A percentile compares a stretch with the other conserved stretches of the same genome.
Evolutionary conservation across 495 filamentous ascomycete species (phyloP).

Genomic region (Lasiosphaeris hirsuta): DNA sequence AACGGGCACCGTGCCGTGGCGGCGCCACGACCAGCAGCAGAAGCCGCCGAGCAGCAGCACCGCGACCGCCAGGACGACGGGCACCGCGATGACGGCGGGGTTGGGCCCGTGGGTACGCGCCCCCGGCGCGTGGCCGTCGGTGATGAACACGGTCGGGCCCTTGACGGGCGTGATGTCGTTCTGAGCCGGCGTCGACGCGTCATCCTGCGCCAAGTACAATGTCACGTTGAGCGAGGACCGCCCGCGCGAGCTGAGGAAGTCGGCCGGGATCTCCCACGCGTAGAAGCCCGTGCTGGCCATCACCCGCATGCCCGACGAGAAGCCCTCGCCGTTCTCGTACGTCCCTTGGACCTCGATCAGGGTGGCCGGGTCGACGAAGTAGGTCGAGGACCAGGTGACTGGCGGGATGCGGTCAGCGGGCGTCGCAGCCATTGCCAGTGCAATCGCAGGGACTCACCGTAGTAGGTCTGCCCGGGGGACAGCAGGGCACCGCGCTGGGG

Average conservation of each 20-base stretch:
- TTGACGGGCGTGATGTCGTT: background rate
- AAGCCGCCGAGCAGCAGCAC: slow-evolving; percentile 13
- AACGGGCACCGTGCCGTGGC: slow-evolving; percentile 14
- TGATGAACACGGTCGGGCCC: slow-evolving; percentile 20
- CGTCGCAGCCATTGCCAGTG: background rate
- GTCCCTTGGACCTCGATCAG: slow-evolving; percentile 9
- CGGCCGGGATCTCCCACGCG: slow-evolving; percentile 18
- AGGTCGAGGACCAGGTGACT: slow-evolving; percentile 31
- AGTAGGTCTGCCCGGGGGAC: slow-evolving; percentile 25
- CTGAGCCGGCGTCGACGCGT: background rate
- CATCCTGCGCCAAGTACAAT: slow-evolving; percentile 16
- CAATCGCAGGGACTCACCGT: slow-evolving; percentile 17
- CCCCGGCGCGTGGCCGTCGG: background rate
- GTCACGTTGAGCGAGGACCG: slow-evolving; percentile 9
- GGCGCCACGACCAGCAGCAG: slow-evolving; percentile 17
- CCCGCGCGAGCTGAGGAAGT: slow-evolving; percentile 13
- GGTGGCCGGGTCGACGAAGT: slow-evolving; percentile 16
- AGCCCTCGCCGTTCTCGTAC: background rate
- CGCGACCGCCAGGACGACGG: slow-evolving; percentile 18
- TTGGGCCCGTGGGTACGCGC: background rate
- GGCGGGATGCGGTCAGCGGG: too few relatives aligned
- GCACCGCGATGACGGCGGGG: slow-evolving; percentile 22
- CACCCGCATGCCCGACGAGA: slow-evolving; percentile 8
- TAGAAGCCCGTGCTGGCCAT: slow-evolving; percentile 25
- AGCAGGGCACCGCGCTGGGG: slow-evolving; percentile 24